Base-by-base conservation (phyloP, 2,329 filamentous ascomycete genomes). In the Thelonectria olida region DNA sequence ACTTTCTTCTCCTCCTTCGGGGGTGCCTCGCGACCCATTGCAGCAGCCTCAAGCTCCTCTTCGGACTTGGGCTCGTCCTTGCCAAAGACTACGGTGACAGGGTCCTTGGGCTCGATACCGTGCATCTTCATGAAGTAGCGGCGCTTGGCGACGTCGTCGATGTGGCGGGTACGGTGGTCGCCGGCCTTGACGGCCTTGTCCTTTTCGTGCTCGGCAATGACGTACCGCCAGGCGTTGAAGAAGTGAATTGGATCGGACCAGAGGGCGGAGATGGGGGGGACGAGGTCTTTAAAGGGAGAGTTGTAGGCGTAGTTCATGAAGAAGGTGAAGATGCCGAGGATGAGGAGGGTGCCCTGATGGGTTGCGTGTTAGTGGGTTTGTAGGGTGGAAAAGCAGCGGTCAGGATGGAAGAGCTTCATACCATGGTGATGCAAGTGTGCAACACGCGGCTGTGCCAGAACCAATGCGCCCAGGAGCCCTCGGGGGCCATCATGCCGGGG, bases 101-200 rank as follows among this genome's bases (percentile, higher is more conserved):
- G 83, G 52, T 85, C 80, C 71, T 84, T 82, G 69, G 85, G 81
- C 75, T 93, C 90, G 72, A 97, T 77, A 9, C 93, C 93, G 81
- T 97, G 93, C 62, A 91, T 92, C 78, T 92, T 90, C 72, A 94
- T 88, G 79, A 93, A 99, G 77, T 92, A 89, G 63, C 87, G 87
- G 71, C 95, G 86, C 87, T 97, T 97, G 76, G 90, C 86, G 25
- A 96, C 90, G 79, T 99, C 96, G 68, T 97, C 93, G 57, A 93
- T 84, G 67, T 88, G 89, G 73, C 85, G 85, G 72, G 88, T 86
- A 56, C 94, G 86, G 79, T 88, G 88, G 77, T 94, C 92, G 53
- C 85, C 83, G 25, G 91, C 90, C 73, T 88, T 80, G 65, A 85
- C 82, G 27, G 88, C 90, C 66, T 87, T 86, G 76, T 94, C 90